These are phyloP conservation scores for Tylopilus felleus DNA, from an alignment of 768 basidiomycete species.

Conservation along the genomic window DNA sequence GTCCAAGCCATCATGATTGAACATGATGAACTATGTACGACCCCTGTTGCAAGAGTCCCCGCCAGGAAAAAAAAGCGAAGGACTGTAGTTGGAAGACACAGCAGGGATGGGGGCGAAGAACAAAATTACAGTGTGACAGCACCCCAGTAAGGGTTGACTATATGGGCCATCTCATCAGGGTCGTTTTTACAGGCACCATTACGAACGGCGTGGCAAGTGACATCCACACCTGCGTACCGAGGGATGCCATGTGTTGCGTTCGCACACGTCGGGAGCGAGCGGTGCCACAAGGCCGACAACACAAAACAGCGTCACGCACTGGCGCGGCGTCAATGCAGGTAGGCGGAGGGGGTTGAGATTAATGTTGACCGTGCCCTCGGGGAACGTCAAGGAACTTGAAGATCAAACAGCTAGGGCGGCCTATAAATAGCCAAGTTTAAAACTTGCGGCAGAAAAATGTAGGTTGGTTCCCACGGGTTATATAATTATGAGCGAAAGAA, in stretches of 20 bases:
- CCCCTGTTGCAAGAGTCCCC: background rate
- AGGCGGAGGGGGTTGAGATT: no score
- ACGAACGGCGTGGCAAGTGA: background rate
- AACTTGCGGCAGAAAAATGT: no score
- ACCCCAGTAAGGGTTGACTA: background rate
- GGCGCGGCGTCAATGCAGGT: no score
- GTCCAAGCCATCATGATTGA: conserved; percentile 7
- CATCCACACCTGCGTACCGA: background rate
- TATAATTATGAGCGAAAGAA: no score
- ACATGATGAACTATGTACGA: conserved; percentile 3
- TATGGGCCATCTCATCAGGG: conserved; percentile 13
- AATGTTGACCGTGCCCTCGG: no score
- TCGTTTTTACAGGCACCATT: conserved; percentile 10
- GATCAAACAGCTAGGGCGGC: no score
- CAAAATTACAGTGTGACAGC: background rate
- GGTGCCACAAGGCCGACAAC: no score
- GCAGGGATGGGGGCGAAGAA: conserved; percentile 4
- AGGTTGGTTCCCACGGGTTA: no score
- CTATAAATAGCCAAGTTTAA: no score
- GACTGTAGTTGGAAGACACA: conserved; percentile 13
- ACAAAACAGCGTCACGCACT: no score
- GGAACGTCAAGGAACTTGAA: no score
- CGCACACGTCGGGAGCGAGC: no score
- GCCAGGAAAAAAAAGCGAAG: conserved; percentile 8
- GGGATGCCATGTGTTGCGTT: background rate